Evolutionary conservation across 2,329 filamentous ascomycete species (phyloP).

Genomic region (Aureobasidium leucospermi): DNA sequence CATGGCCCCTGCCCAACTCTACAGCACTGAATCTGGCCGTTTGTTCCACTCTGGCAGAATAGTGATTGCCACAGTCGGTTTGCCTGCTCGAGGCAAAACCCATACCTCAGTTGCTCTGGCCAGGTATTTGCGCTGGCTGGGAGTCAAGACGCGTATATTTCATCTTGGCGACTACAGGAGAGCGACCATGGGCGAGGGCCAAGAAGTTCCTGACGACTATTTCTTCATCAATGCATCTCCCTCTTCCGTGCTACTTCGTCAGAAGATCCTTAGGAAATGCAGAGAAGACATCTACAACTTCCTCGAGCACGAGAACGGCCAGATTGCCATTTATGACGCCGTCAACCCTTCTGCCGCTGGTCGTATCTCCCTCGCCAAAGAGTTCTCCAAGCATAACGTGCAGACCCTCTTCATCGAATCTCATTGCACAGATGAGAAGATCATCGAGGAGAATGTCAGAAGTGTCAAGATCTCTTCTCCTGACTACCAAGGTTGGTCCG

Average conservation of each 20-base stretch:
- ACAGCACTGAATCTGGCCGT: conserved; percentile 94
- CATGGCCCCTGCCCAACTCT: conserved; percentile 90
- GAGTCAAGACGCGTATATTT: conserved; percentile 96
- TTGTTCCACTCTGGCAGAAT: conserved; percentile 96
- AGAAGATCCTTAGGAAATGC: conserved; percentile 97
- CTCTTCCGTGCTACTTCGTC: conserved; percentile 82
- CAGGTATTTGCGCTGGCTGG: conserved; percentile 91
- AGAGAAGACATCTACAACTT: conserved; percentile 95
- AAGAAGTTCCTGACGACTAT: conserved; percentile 89
- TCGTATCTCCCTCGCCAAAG: conserved; percentile 78
- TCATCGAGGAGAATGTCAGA: conserved; percentile 92
- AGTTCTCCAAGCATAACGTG: conserved; percentile 96
- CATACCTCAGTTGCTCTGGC: conserved; percentile 95
- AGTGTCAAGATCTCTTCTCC: conserved; percentile 97
- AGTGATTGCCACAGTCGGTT: conserved; percentile 91
- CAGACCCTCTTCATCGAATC: conserved; percentile 96
- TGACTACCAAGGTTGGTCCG: conserved; percentile 89
- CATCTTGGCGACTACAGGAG: conserved; percentile 94
- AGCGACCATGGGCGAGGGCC: conserved; percentile 76
- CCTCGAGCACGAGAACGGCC: conserved; percentile 92
- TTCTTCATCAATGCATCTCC: conserved; percentile 95
- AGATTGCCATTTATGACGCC: conserved; percentile 97
- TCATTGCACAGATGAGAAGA: conserved; percentile 83
- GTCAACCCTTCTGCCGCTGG: conserved; percentile 86
- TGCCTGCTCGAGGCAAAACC: conserved; percentile 94